Base-by-base conservation (phyloP, 176 grass and related monocot genomes). In the Carex myosuroides region DNA sequence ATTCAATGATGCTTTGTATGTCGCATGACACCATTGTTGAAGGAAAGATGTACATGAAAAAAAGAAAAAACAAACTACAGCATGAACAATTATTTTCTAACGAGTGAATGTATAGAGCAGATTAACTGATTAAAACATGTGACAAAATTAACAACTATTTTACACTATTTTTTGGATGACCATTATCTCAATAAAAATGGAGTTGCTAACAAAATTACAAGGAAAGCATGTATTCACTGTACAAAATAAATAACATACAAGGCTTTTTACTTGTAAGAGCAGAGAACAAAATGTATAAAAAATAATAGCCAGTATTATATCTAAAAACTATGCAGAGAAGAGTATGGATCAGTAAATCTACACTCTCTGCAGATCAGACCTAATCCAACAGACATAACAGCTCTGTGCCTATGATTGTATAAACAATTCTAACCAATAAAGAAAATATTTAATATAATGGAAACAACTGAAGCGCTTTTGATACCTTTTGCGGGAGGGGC, bases 401-500 rank as follows among this genome's bases (percentile, higher is more conserved):
- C 57, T 20, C 5, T 62, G 6, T 26, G 20, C 60, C 21, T 62
- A 62, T 12, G n/a, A 62, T 26, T 24, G 10, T 50, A 50, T 50
- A 37, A 74, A 20, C 44, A 24, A 52, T 4, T 35, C 11, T 16
- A 52, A 54, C 5, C 14, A 14, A 79, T 56, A 30, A 32, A 29
- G 10, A 56, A 57, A n/a, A 54, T 30, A 79, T 7, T 56, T 22
- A 55, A 79, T 6, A 32, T 57, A 22, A 41, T 72, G 29, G 16
- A n/a, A 60, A 60, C 17, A 58, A 58, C 20, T 4, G 56, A 12
- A 81, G 35, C 18, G 78, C 4, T n/a, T 29, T 35, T 57, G 21
- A n/a, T 52, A 86, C 84, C 84, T 86, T 86, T 86, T 0, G 33
- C 61, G 14, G 74, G 73, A 44, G 84, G 59, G 6, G 60, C 84